A percentile compares a stretch with the other conserved stretches of the same genome.
Conservation (phyloP, 768 basidiomycete genomes). For the Leccinum rimulosum region DNA sequence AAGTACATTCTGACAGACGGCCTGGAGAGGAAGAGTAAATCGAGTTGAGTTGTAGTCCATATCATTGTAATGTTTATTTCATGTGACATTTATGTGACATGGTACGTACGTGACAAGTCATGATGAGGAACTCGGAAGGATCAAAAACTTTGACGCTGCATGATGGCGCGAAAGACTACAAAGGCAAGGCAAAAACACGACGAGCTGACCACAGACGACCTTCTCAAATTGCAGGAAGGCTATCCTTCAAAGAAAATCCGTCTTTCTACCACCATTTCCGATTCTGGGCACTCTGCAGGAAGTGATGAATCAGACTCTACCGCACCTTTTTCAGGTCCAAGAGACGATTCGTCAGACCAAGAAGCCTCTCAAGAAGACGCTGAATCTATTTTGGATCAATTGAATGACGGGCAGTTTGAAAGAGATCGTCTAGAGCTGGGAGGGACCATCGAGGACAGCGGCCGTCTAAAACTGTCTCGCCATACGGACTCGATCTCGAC, state of each 20-base stretch:
- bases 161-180: background rate
- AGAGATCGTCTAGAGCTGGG: background rate
- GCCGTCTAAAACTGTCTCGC: conserved; percentile 23
- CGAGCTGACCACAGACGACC: conserved; percentile 43
- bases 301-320: conserved; percentile 3
- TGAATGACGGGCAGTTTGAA: background rate
- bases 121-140: too few relatives aligned
- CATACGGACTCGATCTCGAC: conserved; percentile 14
- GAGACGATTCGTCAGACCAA: conserved; percentile 19
- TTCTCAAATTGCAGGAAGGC: conserved; percentile 46
- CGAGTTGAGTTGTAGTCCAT: background rate
- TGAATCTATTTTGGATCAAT: conserved; percentile 7
- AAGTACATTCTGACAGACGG: background rate
- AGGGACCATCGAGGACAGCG: conserved; percentile 11
- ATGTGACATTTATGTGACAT: conserved; percentile 3
- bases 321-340: background rate
- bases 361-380: conserved; percentile 15
- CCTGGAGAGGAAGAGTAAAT: background rate
- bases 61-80: background rate
- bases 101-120: background rate
- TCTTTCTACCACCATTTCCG: conserved; percentile 1
- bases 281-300: background rate
- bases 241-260: conserved; percentile 37
- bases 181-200: conserved; percentile 21
- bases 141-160: background rate